Evolutionary conservation across 257 asterid species (phyloP).

Genomic region (Scutellaria minor): DNA sequence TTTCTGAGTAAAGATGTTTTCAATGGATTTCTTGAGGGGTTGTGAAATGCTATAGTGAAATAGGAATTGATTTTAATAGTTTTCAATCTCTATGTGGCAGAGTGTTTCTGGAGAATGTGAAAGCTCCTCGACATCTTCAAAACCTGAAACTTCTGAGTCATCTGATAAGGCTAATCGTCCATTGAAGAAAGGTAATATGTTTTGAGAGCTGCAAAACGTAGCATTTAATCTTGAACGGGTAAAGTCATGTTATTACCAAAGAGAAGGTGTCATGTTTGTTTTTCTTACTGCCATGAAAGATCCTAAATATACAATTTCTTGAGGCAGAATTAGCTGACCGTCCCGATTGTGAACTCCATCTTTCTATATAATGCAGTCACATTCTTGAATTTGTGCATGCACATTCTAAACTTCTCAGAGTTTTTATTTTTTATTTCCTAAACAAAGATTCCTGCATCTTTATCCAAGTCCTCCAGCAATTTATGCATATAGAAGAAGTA

Average conservation of each 20-base stretch:
- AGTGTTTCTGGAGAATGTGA: conserved; percentile 72
- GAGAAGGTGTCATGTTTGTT: conserved; percentile 13
- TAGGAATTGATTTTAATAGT: conserved; percentile 26
- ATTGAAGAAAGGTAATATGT: conserved; percentile 69
- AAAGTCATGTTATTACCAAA: conserved; percentile 9
- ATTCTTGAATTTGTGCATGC: conserved; percentile 25
- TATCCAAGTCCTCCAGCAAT: background rate
- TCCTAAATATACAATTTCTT: background rate
- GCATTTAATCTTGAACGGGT: background rate
- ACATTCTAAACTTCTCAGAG: background rate
- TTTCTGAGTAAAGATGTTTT: conserved; percentile 9
- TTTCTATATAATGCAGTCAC: conserved; percentile 8
- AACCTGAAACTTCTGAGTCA: conserved; percentile 51
- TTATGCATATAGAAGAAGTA: background rate
- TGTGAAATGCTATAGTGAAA: conserved; percentile 16
- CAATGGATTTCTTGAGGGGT: conserved; percentile 9
- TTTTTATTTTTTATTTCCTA: background rate
- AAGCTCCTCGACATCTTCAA: conserved; percentile 61
- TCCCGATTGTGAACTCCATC: background rate
- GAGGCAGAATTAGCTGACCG: background rate
- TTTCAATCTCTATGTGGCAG: conserved; percentile 48
- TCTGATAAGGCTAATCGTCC: conserved; percentile 59
- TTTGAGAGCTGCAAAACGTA: conserved; percentile 20
- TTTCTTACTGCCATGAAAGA: conserved; percentile 5
- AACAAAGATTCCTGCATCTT: background rate